Percentiles rank a stretch among this genome's conserved stretches.
These are phyloP conservation scores for Aphanoascus verrucosus DNA, from an alignment of 2,329 filamentous ascomycete species.

Conservation along the genomic window DNA sequence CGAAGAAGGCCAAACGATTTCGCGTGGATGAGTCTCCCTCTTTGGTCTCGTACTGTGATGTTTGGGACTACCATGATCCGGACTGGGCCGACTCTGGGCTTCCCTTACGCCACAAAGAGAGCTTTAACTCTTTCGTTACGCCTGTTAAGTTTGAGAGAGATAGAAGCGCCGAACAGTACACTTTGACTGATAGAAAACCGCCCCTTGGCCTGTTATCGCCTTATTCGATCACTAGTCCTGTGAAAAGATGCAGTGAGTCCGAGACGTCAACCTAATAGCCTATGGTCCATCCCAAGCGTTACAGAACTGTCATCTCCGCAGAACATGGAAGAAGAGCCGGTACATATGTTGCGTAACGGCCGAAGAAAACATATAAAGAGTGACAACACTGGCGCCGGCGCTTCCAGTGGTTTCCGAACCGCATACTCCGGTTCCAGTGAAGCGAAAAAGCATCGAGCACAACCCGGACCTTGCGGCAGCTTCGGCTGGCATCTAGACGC, in stretches of 20 bases:
- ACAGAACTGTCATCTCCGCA: neutral
- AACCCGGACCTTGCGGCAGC: neutral
- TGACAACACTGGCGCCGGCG: neutral
- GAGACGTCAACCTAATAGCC: neutral
- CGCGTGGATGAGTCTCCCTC: slow-evolving; percentile 4
- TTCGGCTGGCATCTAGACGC: neutral
- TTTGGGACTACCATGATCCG: slow-evolving; percentile 13
- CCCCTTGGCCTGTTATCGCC: neutral
- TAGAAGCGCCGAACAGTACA: neutral
- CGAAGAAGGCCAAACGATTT: slow-evolving; percentile 3
- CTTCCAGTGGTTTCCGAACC: neutral
- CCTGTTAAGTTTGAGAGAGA: neutral
- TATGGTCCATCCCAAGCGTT: slow-evolving; percentile 1
- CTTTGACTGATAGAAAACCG: neutral
- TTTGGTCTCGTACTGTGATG: neutral
- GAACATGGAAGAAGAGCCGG: neutral
- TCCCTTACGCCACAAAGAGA: neutral
- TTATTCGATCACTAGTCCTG: neutral
- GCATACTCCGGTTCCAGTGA: neutral
- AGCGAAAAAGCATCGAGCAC: neutral
- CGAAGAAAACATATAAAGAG: neutral
- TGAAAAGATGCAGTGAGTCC: neutral
- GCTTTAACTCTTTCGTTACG: neutral
- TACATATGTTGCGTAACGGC: neutral
- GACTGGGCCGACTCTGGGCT: neutral